Evolutionary conservation across 2,329 filamentous ascomycete genomes (phyloP), one percentile per base, ranked within the genome.

Genomic region (Alternaria sp.): DNA sequence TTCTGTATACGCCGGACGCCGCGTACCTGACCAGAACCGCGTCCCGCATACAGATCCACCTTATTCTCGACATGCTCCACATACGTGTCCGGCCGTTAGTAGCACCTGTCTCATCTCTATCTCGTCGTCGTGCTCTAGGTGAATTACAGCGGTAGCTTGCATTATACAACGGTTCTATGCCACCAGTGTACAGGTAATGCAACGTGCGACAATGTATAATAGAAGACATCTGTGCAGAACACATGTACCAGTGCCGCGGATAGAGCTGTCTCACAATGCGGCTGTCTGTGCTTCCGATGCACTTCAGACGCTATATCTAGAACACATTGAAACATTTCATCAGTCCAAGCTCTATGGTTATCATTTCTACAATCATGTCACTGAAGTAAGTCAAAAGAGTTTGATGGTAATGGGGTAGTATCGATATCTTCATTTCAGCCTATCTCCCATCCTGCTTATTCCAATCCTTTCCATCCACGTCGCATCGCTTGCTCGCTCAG

Each of bases 401-500:
- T 39, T 7, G 5, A 20, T 26, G 30, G 14, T 22, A 36, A 30
- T 49, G 11, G 28, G 32, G n/a, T 54, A 28, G 56, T 49, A 36
- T 58, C 49, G 42, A 58, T 58, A 12, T 49, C 46, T 49, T 49
- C 46, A 36, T 49, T 49, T 34, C 30, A 22, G 30, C 30, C 46
- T 26, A 49, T 49, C 30, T 18, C 46, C 28, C 46, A 34, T 14
- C 30, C 22, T 16, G 36, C 30, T 16, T 9, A 43, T 47, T n/a
- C 26, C 32, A 20, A 26, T 36, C 34, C 24, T 20, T 41, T 14
- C 20, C 46, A 26, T 16, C 46, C 46, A 49, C 20, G 36, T 49
- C 46, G 14, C 16, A n/a, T 49, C 14, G 46, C 46, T 49, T n/a
- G 46, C 46, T 36, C 30, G 32, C 46, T 26, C 46, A 49, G 46